Percentiles rank a stretch among this genome's conserved stretches.
Conservation (phyloP, 1,139 yeast genomes). For the Kodamaea sp. region DNA sequence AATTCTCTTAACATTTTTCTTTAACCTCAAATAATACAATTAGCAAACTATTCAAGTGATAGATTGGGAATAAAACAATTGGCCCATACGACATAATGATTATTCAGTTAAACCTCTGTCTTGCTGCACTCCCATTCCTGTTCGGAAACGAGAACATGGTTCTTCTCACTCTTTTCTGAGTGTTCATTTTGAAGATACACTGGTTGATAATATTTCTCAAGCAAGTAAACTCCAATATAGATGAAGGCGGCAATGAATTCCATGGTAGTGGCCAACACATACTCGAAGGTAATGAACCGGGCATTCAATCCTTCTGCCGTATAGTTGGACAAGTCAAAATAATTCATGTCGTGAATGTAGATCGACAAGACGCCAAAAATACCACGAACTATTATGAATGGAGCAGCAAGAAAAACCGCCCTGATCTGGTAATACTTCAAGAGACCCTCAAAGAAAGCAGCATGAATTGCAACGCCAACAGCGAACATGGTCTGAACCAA, state of each 20-base stretch:
- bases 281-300: constrained; percentile 32
- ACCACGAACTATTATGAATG: constrained; percentile 33
- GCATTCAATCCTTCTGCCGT: constrained; percentile 18
- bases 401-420: constrained; percentile 24
- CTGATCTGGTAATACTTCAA: constrained; percentile 17
- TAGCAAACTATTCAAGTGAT: too few relatives aligned
- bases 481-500: constrained; percentile 24
- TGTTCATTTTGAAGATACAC: too few relatives aligned
- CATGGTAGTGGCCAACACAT: constrained; percentile 38
- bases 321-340: constrained; percentile 31
- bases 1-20: too few relatives aligned
- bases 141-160: too few relatives aligned
- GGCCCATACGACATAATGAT: too few relatives aligned
- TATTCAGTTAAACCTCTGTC: too few relatives aligned
- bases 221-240: constrained; percentile 20
- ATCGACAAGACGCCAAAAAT: constrained; percentile 35
- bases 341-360: constrained; percentile 31
- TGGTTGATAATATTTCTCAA: too few relatives aligned
- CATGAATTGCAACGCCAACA: constrained; percentile 20
- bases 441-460: constrained; percentile 20
- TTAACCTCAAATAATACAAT: too few relatives aligned
- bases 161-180: too few relatives aligned
- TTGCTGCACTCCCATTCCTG: too few relatives aligned
- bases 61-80: too few relatives aligned
- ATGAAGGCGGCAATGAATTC: constrained; percentile 33